Percentiles rank a stretch among this genome's conserved stretches.
Evolutionary conservation across 2,329 filamentous ascomycete genomes (phyloP).

Genomic region (Nothopassalora personata): DNA sequence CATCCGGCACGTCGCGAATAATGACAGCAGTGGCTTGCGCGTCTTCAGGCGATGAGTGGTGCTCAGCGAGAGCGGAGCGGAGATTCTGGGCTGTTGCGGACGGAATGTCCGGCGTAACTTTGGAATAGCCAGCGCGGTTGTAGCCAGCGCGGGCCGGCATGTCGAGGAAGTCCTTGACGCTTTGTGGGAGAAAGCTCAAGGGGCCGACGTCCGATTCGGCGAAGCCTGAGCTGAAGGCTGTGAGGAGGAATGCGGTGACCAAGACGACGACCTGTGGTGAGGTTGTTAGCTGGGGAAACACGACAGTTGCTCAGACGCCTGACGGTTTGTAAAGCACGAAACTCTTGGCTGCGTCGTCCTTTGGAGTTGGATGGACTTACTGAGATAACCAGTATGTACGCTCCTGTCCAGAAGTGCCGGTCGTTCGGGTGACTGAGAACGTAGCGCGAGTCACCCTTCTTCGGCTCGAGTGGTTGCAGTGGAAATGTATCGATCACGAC

Average conservation of each 20-base stretch:
- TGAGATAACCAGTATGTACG: constrained; percentile 47
- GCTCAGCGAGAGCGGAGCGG: constrained; percentile 12
- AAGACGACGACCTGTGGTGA: constrained; percentile 44
- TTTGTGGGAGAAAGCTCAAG: constrained; percentile 50
- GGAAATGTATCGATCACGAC: constrained; percentile 75
- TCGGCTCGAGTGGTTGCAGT: constrained; percentile 48
- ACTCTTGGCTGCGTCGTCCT: neutral
- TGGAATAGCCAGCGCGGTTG: constrained; percentile 10
- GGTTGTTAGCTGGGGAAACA: constrained; percentile 11
- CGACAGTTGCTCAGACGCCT: neutral
- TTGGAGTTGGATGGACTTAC: neutral
- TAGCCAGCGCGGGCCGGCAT: constrained; percentile 16
- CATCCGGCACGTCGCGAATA: constrained; percentile 32
- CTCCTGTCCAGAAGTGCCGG: constrained; percentile 48
- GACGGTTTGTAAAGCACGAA: neutral
- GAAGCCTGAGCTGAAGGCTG: constrained; percentile 51
- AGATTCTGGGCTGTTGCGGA: constrained; percentile 3
- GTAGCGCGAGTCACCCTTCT: constrained; percentile 56
- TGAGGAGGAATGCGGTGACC: constrained; percentile 58
- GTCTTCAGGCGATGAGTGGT: constrained; percentile 19
- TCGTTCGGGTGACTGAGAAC: constrained; percentile 58
- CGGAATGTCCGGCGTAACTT: constrained; percentile 5
- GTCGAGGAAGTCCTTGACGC: constrained; percentile 36
- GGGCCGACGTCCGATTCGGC: constrained; percentile 37
- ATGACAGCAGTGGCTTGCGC: constrained; percentile 33